Percentiles rank a stretch among this genome's conserved stretches.
These are phyloP conservation scores for Sugiyamaella lignohabitans DNA, from an alignment of 805 yeast species.

Conservation along the genomic window DNA sequence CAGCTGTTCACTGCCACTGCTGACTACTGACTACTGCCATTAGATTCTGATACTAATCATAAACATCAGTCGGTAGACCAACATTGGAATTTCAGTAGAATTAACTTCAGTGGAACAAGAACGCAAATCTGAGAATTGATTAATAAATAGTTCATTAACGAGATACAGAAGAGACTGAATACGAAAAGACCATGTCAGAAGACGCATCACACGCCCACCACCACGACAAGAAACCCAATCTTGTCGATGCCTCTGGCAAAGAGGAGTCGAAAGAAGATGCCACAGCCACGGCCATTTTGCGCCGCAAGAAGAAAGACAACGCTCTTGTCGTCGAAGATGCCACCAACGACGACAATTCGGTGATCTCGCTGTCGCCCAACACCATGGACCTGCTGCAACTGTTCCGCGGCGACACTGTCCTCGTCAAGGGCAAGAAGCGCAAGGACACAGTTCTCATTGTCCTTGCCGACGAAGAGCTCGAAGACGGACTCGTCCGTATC, in stretches of 20 bases:
- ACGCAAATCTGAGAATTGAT: too few species aligned
- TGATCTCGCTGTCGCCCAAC: slow-evolving; percentile 87
- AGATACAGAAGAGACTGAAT: too few species aligned
- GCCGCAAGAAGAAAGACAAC: slow-evolving; percentile 97
- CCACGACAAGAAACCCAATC: slow-evolving; percentile 29
- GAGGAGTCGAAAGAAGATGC: slow-evolving; percentile 53
- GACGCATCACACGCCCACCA: not conserved
- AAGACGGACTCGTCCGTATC: slow-evolving; percentile 88
- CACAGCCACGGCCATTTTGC: slow-evolving; percentile 95
- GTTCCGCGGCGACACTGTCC: slow-evolving; percentile 96
- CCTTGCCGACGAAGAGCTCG: slow-evolving; percentile 92
- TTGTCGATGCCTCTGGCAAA: slow-evolving; percentile 64
- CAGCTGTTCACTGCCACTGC: too few species aligned
- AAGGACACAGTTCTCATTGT: slow-evolving; percentile 96
- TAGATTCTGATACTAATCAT: too few species aligned
- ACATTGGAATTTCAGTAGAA: too few species aligned
- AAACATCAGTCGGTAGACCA: too few species aligned
- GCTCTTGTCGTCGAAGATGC: slow-evolving; percentile 96
- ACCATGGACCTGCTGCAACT: slow-evolving; percentile 93
- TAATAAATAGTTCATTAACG: too few species aligned
- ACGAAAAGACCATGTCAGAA: not conserved
- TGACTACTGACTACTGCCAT: too few species aligned
- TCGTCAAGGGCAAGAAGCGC: slow-evolving; percentile 96
- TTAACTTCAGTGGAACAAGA: too few species aligned
- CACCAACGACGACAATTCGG: slow-evolving; percentile 92